Base-by-base conservation (phyloP, 495 filamentous ascomycete genomes). In the Letharia lupina region DNA sequence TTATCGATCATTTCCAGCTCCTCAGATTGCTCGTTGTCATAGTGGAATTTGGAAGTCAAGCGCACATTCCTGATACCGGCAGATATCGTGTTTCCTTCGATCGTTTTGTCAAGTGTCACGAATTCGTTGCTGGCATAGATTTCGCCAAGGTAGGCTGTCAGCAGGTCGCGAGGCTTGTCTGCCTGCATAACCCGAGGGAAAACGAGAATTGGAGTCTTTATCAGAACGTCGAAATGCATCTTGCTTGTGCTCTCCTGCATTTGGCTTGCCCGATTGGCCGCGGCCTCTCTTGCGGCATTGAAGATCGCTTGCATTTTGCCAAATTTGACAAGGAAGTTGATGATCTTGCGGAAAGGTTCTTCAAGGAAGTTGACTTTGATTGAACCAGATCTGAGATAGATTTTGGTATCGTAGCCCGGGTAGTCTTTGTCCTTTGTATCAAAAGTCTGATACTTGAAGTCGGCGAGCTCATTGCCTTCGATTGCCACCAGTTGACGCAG, bases 221-320 rank as follows among this genome's bases (percentile, higher is more conserved):
- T 82, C 20, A 95, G 81, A 50, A 98, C 83, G 72, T 98, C 94
- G 68, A 98, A 96, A 70, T 94, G 90, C 79, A 97, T 90, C 65
- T 90, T 90, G 69, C 86, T 89, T 6, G 89, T 89, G 73, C 86
- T 91, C 70, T 97, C 87, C 71, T 97, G 93, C 15, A 98, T 81
- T 74, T 97, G 91, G 60, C 84, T 95, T 10, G 94, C 94, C 74
- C 96, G 93, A 66, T 89, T 93, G 35, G 92, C 90, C n/a, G 94
- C 94, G 61, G 94, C 94, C 75, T 93, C 91, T 35, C 95, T 86
- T 31, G 94, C 94, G 28, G 94, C 93, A 74, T 98, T 98, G 81
- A 96, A 98, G 59, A 98, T 92, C 33, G 94, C 92, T 76, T 98
- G 94, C 94, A 98, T 98, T 77, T 96, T 96, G 65, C 94, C 94